Evolutionary conservation across 179 eudicot species (phyloP).

Genomic region (Gypsophila paniculata): DNA sequence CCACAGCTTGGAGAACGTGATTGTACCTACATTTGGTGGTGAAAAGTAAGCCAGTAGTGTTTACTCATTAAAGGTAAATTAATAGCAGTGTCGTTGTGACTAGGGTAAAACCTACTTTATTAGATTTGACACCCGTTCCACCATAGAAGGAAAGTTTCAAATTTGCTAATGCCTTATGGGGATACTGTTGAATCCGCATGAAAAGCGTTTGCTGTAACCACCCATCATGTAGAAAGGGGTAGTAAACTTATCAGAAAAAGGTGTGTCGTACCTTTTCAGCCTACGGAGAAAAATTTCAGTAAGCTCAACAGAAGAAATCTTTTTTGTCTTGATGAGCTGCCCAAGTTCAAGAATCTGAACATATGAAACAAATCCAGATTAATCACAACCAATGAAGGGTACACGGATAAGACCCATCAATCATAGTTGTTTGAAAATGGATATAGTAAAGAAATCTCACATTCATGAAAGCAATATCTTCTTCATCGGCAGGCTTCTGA

Average conservation of each 20-base stretch:
- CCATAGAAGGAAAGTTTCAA: background rate
- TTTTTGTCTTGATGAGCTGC: constrained; percentile 63
- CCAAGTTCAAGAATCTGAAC: constrained; percentile 82
- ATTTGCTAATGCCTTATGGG: background rate
- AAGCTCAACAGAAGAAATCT: constrained; percentile 73
- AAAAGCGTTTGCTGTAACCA: background rate
- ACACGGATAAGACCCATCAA: background rate
- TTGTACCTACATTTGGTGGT: too few species aligned
- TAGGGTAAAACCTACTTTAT: background rate
- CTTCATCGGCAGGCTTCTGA: constrained; percentile 56
- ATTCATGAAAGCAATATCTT: constrained; percentile 84
- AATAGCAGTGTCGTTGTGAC: background rate
- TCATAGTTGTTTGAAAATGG: background rate
- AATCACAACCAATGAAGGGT: background rate
- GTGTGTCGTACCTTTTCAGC: constrained; percentile 52
- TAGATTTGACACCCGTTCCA: background rate
- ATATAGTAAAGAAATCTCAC: constrained; percentile 40
- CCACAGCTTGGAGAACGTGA: constrained; percentile 79
- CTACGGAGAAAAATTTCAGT: constrained; percentile 68
- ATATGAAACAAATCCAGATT: background rate
- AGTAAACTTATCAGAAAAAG: background rate
- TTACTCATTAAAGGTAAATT: too few species aligned
- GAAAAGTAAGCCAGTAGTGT: too few species aligned
- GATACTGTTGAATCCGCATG: background rate
- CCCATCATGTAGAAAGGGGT: background rate